Conservation (phyloP, 140 eudicot species). For the Oenanthe javanica region DNA sequence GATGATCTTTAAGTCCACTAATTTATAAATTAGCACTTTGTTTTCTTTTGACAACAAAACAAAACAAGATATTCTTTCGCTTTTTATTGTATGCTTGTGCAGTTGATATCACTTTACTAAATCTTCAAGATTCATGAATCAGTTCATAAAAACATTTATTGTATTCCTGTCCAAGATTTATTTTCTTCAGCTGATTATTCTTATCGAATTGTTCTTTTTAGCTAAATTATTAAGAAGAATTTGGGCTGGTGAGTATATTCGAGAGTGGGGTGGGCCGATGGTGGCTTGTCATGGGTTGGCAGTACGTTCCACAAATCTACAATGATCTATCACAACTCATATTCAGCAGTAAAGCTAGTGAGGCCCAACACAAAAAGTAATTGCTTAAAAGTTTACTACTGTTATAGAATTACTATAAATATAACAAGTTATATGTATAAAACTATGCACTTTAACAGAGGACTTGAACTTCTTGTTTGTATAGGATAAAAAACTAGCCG, state of each 20-base stretch:
- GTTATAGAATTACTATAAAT: no score
- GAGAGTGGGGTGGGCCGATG: neutral
- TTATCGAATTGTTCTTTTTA: no score
- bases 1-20: constrained; percentile 1
- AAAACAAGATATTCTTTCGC: neutral
- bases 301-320: no score
- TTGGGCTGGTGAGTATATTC: neutral
- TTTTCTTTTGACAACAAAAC: neutral
- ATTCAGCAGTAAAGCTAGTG: neutral
- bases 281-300: neutral
- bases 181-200: neutral
- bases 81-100: neutral
- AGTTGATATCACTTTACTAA: neutral
- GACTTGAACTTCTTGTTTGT: no score
- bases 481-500: no score
- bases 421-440: no score
- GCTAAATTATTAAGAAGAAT: no score
- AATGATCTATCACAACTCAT: no score
- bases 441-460: no score
- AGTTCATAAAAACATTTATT: neutral
- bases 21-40: neutral
- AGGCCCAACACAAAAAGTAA: neutral
- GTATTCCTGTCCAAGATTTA: neutral
- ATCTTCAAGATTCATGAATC: neutral
- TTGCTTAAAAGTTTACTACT: no score